Evolutionary conservation across 1,139 yeast genomes (phyloP), one percentile per base, ranked within the genome.

Genomic region (Meyerozyma sp.): DNA sequence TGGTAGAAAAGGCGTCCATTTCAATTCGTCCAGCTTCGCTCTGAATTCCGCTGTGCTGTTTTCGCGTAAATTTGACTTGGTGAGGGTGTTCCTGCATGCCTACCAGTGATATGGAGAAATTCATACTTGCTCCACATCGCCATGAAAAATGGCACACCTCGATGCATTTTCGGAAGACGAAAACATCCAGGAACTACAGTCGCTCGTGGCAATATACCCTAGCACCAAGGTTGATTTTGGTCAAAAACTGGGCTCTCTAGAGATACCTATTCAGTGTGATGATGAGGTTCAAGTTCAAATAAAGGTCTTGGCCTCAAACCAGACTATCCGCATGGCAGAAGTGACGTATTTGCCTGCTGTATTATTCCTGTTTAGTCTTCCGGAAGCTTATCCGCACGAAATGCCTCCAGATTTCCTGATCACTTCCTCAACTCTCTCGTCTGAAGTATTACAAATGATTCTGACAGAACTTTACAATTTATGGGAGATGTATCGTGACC

Each of bases 131-230:
- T 21, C 10, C 18, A 35, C 21, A 32, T 32, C 14, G 34, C 34
- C 37, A 34, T 34, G 37, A 34, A 34, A 6, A 18, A 18, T 34
- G 37, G 27, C 11, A 14, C 39, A 21, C 9, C 21, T 13, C 18
- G 11, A 32, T 7, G 52, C 49, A 27, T 58, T 56, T 43, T 54
- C 65, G 1, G 63, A 60, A 4, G 63, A 63, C 47, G 29, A 46
- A 40, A 44, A 56, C 32, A 41, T 44, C 11, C 73, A 75, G 46
- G 84, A 80, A 50, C 55, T 81, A 25, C 72, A 68, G 41, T 69
- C 79, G 2, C 53, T 81, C 30, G 51, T 51, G 43, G 73, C 75
- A 4, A 80, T 81, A 39, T 82, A 67, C 51, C 82, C 82, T 1
- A 79, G 79, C 49, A 55, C 52, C 9, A 38, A 68, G 3, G 46